phyloP scores from a whole-genome alignment of 2,329 filamentous ascomycete species.

The Xylariomycetidae sp. region DNA sequence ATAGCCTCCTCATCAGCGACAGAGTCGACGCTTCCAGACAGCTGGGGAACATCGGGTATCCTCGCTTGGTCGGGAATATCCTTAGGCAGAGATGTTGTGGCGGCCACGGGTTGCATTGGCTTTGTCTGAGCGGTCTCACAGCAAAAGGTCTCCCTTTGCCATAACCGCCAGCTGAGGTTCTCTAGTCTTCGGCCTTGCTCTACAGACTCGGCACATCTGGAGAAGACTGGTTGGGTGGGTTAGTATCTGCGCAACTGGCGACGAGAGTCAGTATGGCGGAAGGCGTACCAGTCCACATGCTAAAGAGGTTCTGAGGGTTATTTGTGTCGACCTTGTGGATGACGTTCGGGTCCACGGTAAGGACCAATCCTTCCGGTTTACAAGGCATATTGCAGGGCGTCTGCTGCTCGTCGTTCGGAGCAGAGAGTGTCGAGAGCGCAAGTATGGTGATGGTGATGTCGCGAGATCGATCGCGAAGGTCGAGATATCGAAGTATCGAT shows the following conservation, averaged over 20 bases:
- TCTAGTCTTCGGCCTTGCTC: slow-evolving; percentile 89
- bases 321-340: slow-evolving; percentile 93
- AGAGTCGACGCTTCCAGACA: slow-evolving; percentile 74
- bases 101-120: slow-evolving; percentile 29
- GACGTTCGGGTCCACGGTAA: slow-evolving; percentile 85
- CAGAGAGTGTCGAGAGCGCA: slow-evolving; percentile 10
- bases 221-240: slow-evolving; percentile 63
- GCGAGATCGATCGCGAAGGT: slow-evolving; percentile 18
- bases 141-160: slow-evolving; percentile 90
- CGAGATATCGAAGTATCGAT: slow-evolving; percentile 8
- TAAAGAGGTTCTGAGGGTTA: slow-evolving; percentile 88
- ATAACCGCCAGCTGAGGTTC: slow-evolving; percentile 92
- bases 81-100: slow-evolving; percentile 42
- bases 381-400: slow-evolving; percentile 64
- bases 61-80: slow-evolving; percentile 39
- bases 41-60: slow-evolving; percentile 57
- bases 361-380: slow-evolving; percentile 74
- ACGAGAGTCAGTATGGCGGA: slow-evolving; percentile 6
- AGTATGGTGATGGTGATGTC: slow-evolving; percentile 15
- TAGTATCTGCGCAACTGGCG: slow-evolving; percentile 19
- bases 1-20: slow-evolving; percentile 61
- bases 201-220: slow-evolving; percentile 87
- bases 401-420: slow-evolving; percentile 20
- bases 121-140: slow-evolving; percentile 59
- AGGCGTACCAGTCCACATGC: slow-evolving; percentile 88